Conservation (phyloP, 192 early-diverging fungal genomes). For the Haplosporangium gracile region DNA sequence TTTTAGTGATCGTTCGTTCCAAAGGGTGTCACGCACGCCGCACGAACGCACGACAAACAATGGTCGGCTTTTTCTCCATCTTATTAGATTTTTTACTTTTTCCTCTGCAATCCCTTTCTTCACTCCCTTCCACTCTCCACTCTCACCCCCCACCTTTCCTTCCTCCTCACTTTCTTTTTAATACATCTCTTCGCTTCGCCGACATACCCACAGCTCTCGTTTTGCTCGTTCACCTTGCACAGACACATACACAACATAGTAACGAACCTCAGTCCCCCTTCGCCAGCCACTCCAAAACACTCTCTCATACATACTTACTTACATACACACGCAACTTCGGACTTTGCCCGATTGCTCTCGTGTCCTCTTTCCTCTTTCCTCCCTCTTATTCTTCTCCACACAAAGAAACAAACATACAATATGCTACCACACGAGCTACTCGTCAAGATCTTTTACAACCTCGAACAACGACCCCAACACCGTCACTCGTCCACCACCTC, state of each 20-base stretch:
- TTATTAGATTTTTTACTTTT: not conserved
- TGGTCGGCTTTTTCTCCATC: not conserved
- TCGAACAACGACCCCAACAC: conserved; percentile 42
- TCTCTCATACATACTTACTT: too few relatives aligned
- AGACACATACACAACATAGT: not conserved
- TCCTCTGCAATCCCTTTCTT: not conserved
- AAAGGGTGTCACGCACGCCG: too few relatives aligned
- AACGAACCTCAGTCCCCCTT: not conserved
- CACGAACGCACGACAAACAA: too few relatives aligned
- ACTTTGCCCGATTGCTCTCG: not conserved
- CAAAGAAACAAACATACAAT: not conserved
- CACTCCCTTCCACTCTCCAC: not conserved
- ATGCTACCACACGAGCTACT: conserved; percentile 44
- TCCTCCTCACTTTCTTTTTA: not conserved
- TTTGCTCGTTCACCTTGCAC: too few relatives aligned
- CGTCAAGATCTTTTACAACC: conserved; percentile 46
- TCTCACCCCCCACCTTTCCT: not conserved
- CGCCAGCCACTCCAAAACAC: not conserved
- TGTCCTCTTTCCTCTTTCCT: not conserved
- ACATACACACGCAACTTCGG: not conserved
- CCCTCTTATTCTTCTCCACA: not conserved
- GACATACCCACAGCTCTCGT: not conserved
- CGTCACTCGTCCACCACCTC: conserved; percentile 37
- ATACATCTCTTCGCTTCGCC: not conserved
- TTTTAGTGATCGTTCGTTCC: too few relatives aligned